Conservation (phyloP, 345 rosid species). For the Reutealis trisperma region DNA sequence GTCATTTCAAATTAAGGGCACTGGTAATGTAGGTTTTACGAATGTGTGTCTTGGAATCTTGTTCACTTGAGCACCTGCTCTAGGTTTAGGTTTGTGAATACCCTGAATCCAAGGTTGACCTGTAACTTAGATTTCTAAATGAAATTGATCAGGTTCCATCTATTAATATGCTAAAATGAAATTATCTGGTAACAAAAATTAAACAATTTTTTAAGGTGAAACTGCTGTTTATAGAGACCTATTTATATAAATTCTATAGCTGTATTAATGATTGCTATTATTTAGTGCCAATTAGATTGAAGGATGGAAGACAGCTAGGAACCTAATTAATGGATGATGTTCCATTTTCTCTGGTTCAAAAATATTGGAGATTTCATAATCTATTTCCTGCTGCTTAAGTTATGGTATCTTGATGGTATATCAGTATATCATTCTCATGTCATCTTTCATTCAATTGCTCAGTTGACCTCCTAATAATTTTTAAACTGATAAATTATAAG, state of each 20-base stretch:
- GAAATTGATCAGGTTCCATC: background rate
- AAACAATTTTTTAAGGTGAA: background rate
- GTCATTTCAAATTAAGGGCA: background rate
- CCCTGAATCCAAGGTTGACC: background rate
- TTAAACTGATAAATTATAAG: background rate
- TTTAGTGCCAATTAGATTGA: background rate
- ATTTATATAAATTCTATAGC: background rate
- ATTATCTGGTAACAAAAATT: background rate
- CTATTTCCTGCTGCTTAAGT: background rate
- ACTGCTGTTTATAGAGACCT: background rate
- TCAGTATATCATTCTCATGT: background rate
- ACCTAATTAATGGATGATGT: background rate
- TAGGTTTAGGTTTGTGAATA: constrained; percentile 5
- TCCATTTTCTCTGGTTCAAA: background rate
- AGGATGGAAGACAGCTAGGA: background rate
- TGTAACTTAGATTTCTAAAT: background rate
- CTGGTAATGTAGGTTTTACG: background rate
- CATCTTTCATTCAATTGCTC: background rate
- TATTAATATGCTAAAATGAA: background rate
- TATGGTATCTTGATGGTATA: background rate
- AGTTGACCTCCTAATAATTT: background rate
- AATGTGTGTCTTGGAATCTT: background rate
- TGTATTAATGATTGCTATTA: background rate
- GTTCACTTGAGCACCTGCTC: background rate
- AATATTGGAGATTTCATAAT: background rate